These are phyloP conservation scores for Knoxia roxburghii DNA, from an alignment of 257 asterid species.

Conservation along the genomic window DNA sequence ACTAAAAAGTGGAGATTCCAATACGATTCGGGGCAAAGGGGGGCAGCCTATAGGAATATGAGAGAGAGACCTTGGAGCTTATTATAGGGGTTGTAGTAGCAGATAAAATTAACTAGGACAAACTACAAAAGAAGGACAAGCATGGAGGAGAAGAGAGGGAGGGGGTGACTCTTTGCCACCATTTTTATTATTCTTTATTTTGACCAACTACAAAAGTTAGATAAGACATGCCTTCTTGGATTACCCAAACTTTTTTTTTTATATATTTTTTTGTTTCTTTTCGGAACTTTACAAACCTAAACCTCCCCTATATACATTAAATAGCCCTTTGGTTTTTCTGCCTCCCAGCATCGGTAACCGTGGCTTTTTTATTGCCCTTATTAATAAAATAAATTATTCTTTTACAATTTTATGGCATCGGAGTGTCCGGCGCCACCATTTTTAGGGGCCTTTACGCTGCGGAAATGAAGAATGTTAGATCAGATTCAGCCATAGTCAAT, in stretches of 20 bases:
- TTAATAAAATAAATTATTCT: too few species aligned
- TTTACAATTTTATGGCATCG: too few species aligned
- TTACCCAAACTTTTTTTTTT: conserved; percentile 16
- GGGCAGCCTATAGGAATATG: conserved; percentile 1
- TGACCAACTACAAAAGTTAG: conserved; percentile 22
- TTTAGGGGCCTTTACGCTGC: too few species aligned
- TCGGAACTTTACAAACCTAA: neutral
- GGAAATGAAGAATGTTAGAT: too few species aligned
- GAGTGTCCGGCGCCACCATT: too few species aligned
- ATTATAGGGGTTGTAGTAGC: too few species aligned
- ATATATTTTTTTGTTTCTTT: neutral
- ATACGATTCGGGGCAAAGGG: neutral
- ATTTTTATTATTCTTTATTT: conserved; percentile 20
- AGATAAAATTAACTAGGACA: too few species aligned
- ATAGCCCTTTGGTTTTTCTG: conserved; percentile 5
- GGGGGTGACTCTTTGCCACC: neutral
- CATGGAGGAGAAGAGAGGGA: too few species aligned
- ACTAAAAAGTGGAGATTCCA: neutral
- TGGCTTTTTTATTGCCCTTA: conserved; percentile 27
- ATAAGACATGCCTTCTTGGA: conserved; percentile 45
- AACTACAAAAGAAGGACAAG: conserved; percentile 18
- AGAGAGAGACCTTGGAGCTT: too few species aligned
- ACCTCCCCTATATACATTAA: neutral
- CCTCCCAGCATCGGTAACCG: conserved; percentile 28
- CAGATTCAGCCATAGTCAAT: too few species aligned